Evolutionary conservation across 768 basidiomycete genomes (phyloP).

Genomic region (Suillus subaureus): DNA sequence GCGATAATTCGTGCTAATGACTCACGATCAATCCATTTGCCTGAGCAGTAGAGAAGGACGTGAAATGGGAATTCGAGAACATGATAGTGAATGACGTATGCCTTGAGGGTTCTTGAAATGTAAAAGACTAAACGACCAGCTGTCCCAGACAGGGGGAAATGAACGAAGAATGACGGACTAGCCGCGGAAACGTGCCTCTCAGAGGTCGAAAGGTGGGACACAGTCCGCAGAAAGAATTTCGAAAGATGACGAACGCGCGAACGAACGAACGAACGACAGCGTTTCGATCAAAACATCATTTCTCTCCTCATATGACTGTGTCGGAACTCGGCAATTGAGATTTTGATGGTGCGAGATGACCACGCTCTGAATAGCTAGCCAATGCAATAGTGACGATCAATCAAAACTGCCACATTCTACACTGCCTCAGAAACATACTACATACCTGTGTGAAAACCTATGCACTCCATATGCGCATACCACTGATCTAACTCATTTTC

Average conservation of each 20-base stretch:
- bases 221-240: constrained; percentile 33
- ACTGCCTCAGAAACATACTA: constrained; percentile 3
- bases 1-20: not conserved
- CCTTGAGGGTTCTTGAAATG: constrained; percentile 1
- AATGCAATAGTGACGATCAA: constrained; percentile 23
- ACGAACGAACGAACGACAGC: constrained; percentile 21
- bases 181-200: constrained; percentile 30
- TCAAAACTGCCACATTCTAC: not conserved
- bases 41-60: constrained; percentile 17
- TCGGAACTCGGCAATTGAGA: constrained; percentile 2
- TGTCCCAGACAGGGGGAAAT: constrained; percentile 19
- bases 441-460: constrained; percentile 8
- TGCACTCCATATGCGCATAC: not conserved
- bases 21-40: constrained; percentile 24
- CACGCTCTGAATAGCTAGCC: constrained; percentile 13
- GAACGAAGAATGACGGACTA: constrained; percentile 19
- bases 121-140: constrained; percentile 6
- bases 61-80: constrained; percentile 5
- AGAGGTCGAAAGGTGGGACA: constrained; percentile 35
- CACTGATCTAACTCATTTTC: not conserved
- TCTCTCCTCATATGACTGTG: constrained; percentile 10
- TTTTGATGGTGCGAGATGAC: constrained; percentile 12
- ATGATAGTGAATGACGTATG: constrained; percentile 14
- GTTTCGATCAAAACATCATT: not conserved
- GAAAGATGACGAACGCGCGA: constrained; percentile 19